phyloP scores from a whole-genome alignment of 2,329 filamentous ascomycete genomes.

The Colletotrichum higginsianum region DNA sequence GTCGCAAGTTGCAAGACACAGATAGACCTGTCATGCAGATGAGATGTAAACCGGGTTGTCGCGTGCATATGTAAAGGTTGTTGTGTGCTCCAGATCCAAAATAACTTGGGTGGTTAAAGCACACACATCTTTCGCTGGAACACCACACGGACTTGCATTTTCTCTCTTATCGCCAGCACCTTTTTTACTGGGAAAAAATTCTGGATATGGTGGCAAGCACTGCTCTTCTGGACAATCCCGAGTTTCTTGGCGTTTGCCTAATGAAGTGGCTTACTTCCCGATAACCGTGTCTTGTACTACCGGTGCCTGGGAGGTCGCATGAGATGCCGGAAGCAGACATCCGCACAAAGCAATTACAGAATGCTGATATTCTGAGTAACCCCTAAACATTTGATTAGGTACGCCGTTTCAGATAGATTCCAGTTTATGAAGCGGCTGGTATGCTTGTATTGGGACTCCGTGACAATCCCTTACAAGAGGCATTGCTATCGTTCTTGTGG shows the following conservation, averaged over 20 bases:
- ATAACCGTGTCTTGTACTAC: constrained; percentile 10
- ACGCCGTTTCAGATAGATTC: neutral
- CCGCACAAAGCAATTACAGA: constrained; percentile 8
- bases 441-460: neutral
- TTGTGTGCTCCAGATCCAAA: neutral
- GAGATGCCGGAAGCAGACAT: constrained; percentile 25
- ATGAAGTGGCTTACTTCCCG: neutral
- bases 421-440: neutral
- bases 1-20: constrained; percentile 9
- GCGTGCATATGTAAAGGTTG: neutral
- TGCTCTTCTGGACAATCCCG: no score
- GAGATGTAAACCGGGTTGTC: neutral
- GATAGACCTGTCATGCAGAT: constrained; percentile 1
- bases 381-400: neutral
- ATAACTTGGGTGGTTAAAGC: neutral
- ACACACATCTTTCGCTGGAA: neutral
- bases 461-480: neutral
- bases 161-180: neutral
- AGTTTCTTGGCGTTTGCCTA: neutral
- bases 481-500: no score
- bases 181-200: neutral
- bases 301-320: constrained; percentile 3
- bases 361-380: neutral
- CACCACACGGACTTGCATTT: neutral
- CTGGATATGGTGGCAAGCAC: neutral